A percentile compares a stretch with the other conserved stretches of the same genome.
These are phyloP conservation scores for Leptodontidium sp. DNA, from an alignment of 2,329 filamentous ascomycete species.

Conservation along the genomic window DNA sequence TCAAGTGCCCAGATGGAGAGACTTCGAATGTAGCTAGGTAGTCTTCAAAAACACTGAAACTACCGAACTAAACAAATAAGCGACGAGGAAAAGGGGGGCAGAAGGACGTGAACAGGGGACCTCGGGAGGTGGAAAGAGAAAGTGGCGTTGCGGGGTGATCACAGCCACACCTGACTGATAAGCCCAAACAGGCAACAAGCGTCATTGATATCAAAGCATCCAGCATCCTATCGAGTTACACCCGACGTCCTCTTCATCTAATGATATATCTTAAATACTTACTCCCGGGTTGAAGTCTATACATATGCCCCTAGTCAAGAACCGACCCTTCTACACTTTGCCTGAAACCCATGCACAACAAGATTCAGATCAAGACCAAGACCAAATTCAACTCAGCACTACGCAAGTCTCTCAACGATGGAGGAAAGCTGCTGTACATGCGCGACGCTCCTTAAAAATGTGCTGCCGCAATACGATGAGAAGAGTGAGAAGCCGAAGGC, in stretches of 20 bases:
- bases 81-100: neutral
- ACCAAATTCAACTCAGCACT: neutral
- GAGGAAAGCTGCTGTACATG: constrained; percentile 71
- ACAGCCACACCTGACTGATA: neutral
- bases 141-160: constrained; percentile 12
- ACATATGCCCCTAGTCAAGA: constrained; percentile 14
- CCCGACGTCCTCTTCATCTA: neutral
- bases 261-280: neutral
- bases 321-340: constrained; percentile 15
- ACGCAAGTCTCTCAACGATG: constrained; percentile 28
- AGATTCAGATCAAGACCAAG: neutral
- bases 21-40: no score
- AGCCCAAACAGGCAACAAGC: constrained; percentile 17
- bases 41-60: neutral
- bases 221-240: neutral
- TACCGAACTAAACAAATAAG: neutral
- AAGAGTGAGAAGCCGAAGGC: constrained; percentile 68
- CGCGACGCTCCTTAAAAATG: constrained; percentile 65
- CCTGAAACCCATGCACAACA: constrained; percentile 7
- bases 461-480: constrained; percentile 59
- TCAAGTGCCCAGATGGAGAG: no score
- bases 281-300: neutral
- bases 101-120: no score
- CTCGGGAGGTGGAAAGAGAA: neutral
- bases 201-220: constrained; percentile 7